These are phyloP conservation scores for Elsinoe arachidis DNA, from an alignment of 2,329 filamentous ascomycete species.

Conservation along the genomic window DNA sequence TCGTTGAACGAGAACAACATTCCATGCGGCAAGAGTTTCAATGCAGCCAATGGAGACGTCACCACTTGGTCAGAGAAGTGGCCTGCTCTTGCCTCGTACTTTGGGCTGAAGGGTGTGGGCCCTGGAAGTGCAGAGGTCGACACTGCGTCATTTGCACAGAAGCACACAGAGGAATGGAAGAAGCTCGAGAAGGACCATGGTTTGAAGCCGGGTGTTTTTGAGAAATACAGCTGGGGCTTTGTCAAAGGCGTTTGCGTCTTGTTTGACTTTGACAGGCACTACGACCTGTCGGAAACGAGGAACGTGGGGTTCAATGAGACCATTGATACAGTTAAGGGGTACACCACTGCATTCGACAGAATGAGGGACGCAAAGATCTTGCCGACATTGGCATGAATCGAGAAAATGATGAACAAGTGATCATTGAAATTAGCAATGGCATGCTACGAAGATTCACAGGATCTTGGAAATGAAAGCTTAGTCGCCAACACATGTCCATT, in stretches of 20 bases:
- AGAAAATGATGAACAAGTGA: no score
- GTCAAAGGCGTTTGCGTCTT: conserved; percentile 36
- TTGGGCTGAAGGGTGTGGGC: conserved; percentile 19
- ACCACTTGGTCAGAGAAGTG: conserved; percentile 21
- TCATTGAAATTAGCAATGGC: no score
- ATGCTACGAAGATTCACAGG: no score
- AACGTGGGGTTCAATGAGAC: conserved; percentile 35
- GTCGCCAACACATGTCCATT: not conserved
- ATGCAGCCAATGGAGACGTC: conserved; percentile 21
- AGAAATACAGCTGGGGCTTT: conserved; percentile 29
- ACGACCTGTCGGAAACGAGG: conserved; percentile 37
- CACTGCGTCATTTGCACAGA: conserved; percentile 28
- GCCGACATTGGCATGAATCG: conserved; percentile 20
- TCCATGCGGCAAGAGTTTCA: conserved; percentile 18
- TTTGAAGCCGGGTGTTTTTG: conserved; percentile 31
- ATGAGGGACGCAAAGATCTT: conserved; percentile 38
- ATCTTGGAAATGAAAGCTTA: not conserved
- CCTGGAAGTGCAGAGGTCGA: conserved; percentile 24
- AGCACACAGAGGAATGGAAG: conserved; percentile 25
- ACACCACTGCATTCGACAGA: conserved; percentile 35
- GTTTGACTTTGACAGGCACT: conserved; percentile 36
- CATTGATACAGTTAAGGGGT: conserved; percentile 30
- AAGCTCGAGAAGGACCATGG: conserved; percentile 28
- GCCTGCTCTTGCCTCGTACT: conserved; percentile 20
- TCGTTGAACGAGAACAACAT: conserved; percentile 13